Evolutionary conservation across 2,329 filamentous ascomycete genomes (phyloP), one percentile per base, ranked within the genome.

Genomic region (Remersonia thermophila): DNA sequence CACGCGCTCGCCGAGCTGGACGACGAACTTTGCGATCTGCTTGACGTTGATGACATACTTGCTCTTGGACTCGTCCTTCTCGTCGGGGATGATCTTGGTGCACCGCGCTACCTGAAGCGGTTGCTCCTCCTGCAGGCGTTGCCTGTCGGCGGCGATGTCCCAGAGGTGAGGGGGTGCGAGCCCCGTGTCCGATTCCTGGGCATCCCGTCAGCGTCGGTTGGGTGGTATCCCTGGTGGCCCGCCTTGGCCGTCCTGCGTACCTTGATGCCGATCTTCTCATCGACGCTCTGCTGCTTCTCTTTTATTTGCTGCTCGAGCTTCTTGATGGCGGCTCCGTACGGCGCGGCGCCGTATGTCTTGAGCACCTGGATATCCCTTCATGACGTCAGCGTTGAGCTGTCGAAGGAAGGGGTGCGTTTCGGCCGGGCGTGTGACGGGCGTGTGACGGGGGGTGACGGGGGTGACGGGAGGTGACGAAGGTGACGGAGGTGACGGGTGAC

Each of bases 31-130:
- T 55, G 91, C 91, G 54, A 98, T 98, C 63, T 98, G 91, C 71
- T 98, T 98, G 51, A 98, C 89, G 63, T 98, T 98, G 73, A 98
- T 98, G 54, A 98, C 87, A 67, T 98, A 98, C 77, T 96, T 98
- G 76, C 83, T 93, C 75, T 98, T 98, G 45, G 93, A 83, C 42
- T 84, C 71, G 58, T 96, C 87, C 63, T 91, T 89, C 58, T 94
- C 87, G 56, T 96, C 89, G 43, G 86, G 79, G 51, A 98, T 98
- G 60, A 98, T 98, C 72, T 98, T 98, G 41, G 91, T 98, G 71
- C 91, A 98, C 55, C 91, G 75, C 47, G 91, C 91, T 46, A 98
- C 91, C 65, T 98, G 91, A 51, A 96, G 73, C 30, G 91, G 91
- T 55, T 98, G 91, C 65, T 98, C 91, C 65, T 98, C 91, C 46